Evolutionary conservation across 495 filamentous ascomycete species (phyloP).

Genomic region (Lasiosphaeria ovina): DNA sequence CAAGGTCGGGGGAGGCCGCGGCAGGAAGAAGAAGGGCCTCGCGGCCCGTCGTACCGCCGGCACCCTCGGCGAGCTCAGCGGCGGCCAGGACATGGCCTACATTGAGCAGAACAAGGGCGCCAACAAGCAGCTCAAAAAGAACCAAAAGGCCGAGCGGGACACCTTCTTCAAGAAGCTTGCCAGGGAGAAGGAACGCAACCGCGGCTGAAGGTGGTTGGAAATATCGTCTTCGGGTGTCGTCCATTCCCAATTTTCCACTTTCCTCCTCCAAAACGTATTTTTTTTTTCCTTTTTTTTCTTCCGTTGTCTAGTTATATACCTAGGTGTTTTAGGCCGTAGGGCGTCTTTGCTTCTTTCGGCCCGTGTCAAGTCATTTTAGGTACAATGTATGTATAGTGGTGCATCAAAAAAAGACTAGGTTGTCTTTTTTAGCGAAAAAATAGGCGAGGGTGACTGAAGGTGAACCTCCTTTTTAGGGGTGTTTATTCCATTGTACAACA

Average conservation of each 20-base stretch:
- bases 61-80: conserved; percentile 77
- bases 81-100: conserved; percentile 95
- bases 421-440: too few species aligned
- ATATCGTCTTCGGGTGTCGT: not conserved
- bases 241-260: not conserved
- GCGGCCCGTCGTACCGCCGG: conserved; percentile 74
- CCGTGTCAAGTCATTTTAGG: too few species aligned
- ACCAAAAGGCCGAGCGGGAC: conserved; percentile 55
- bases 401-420: too few species aligned
- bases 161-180: conserved; percentile 77
- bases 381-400: too few species aligned
- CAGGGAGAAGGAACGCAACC: conserved; percentile 56
- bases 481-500: too few species aligned
- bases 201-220: not conserved
- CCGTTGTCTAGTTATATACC: too few species aligned
- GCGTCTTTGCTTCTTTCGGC: too few species aligned
- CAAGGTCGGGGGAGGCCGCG: conserved; percentile 36
- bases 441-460: too few species aligned
- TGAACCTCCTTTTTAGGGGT: too few species aligned
- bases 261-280: too few species aligned
- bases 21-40: conserved; percentile 48
- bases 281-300: too few species aligned
- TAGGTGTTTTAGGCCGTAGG: too few species aligned
- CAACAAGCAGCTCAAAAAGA: conserved; percentile 64
- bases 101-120: conserved; percentile 85